Base-by-base conservation (phyloP, 768 basidiomycete species). In the Russula sp. region DNA sequence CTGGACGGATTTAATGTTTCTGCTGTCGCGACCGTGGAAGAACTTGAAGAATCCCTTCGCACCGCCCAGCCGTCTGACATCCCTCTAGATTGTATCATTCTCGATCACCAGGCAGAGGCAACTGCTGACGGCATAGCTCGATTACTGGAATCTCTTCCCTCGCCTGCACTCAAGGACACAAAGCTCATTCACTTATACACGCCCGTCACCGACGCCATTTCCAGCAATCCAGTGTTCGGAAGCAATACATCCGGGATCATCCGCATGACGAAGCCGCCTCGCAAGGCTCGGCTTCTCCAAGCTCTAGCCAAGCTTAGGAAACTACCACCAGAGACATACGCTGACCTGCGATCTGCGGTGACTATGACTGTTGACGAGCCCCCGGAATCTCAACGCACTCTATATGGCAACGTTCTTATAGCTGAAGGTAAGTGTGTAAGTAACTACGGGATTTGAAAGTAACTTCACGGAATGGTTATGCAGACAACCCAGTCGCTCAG, bases 121-220 rank as follows among this genome's bases (percentile, higher is more conserved):
- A 77, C 77, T 47, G 81, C 82, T 1, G 82, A 86, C 64, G 80
- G 83, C 51, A 71, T 89, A n/a, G 77, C 81, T 50, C 78, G 75
- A 31, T 74, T 80, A 57, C 68, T 87, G 40, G 77, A 77, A 56
- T 75, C 77, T 10, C 70, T 81, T 1, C 66, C 73, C 11, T 71
- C 72, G 16, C 70, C 68, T 7, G 65, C 76, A 4, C 76, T 85
- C 8, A 69, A 70, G 31, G 81, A 85, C 11, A 84, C 86, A 4
- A 86, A 85, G 73, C 74, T 88, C 59, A 78, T 90, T 14, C 87
- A 89, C 65, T 75, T 90, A 20, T 88, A 87, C 70, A 88, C 87
- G 1, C 88, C 87, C 1, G 86, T 84, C 1, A 83, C 84, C 22
- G 84, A 81, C 65, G 66, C 71, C 37, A 76, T 79, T 44, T 77